Evolutionary conservation across 148 eudicot genomes (phyloP).

Genomic region (Selenicereus undatus): DNA sequence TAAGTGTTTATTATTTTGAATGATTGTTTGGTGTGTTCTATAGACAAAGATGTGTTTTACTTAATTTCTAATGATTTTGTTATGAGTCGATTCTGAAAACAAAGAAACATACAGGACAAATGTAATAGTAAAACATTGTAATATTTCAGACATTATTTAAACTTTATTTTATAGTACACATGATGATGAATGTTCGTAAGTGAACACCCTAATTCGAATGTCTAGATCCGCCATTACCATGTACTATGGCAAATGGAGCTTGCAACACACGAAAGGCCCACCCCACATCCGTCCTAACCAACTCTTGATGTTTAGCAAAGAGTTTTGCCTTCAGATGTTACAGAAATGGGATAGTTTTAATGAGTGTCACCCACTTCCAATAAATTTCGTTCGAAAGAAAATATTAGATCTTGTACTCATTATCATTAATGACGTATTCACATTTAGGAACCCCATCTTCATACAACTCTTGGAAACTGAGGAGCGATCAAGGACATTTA

Average conservation of each 20-base stretch:
- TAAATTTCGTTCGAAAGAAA: not conserved
- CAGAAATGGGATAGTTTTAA: not conserved
- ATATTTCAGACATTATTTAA: too few species aligned
- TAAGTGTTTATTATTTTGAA: too few species aligned
- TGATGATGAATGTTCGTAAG: too few species aligned
- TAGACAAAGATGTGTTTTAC: too few species aligned
- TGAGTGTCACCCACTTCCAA: conserved; percentile 1
- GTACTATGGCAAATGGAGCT: not conserved
- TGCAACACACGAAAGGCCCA: conserved; percentile 10
- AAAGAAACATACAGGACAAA: too few species aligned
- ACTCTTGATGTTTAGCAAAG: not conserved
- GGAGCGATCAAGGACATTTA: conserved; percentile 7
- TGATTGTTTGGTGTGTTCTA: too few species aligned
- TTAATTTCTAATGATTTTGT: too few species aligned
- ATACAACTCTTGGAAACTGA: not conserved
- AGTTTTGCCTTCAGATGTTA: not conserved
- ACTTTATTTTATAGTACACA: too few species aligned
- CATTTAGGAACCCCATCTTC: not conserved
- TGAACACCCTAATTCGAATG: too few species aligned
- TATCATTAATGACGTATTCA: not conserved
- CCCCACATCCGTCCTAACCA: conserved; percentile 1
- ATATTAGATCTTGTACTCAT: not conserved
- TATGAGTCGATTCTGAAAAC: too few species aligned
- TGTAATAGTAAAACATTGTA: too few species aligned
- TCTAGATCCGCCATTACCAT: too few species aligned